A percentile compares a stretch with the other conserved stretches of the same genome.
These are phyloP conservation scores for Jacaranda copaia DNA, from an alignment of 257 asterid genomes.

Conservation along the genomic window DNA sequence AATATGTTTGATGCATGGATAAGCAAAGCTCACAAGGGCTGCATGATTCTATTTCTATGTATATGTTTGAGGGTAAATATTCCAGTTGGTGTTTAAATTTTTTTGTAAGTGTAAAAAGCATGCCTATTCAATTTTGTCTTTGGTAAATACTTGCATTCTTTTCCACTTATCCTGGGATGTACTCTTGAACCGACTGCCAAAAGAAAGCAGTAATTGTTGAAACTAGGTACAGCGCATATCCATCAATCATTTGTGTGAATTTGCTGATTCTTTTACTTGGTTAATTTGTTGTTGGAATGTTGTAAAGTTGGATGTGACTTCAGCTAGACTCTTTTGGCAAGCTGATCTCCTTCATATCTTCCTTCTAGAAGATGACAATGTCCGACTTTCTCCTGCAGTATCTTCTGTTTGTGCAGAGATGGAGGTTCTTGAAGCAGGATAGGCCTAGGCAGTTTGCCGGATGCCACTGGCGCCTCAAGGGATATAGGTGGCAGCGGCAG, in stretches of 20 bases:
- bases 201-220: conserved; percentile 18
- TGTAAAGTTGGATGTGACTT: not conserved
- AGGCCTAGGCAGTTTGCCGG: not conserved
- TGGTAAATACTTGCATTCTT: conserved; percentile 31
- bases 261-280: conserved; percentile 4
- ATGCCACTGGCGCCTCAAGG: not conserved
- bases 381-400: not conserved
- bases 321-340: not conserved
- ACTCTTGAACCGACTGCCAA: conserved; percentile 24
- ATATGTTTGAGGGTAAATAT: conserved; percentile 37
- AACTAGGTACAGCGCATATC: conserved; percentile 1
- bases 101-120: conserved; percentile 34
- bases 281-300: conserved; percentile 8
- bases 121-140: conserved; percentile 30
- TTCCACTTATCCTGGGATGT: conserved; percentile 23
- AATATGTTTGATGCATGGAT: conserved; percentile 30
- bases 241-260: conserved; percentile 4
- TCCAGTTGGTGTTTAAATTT: conserved; percentile 35
- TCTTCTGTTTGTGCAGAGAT: not conserved
- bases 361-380: not conserved
- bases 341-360: not conserved
- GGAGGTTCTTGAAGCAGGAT: not conserved
- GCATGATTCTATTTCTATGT: conserved; percentile 35
- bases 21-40: conserved; percentile 14
- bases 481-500: not conserved